phyloP scores from a whole-genome alignment of 352 stramenopile genomes.

The Pythium phragmitis region DNA sequence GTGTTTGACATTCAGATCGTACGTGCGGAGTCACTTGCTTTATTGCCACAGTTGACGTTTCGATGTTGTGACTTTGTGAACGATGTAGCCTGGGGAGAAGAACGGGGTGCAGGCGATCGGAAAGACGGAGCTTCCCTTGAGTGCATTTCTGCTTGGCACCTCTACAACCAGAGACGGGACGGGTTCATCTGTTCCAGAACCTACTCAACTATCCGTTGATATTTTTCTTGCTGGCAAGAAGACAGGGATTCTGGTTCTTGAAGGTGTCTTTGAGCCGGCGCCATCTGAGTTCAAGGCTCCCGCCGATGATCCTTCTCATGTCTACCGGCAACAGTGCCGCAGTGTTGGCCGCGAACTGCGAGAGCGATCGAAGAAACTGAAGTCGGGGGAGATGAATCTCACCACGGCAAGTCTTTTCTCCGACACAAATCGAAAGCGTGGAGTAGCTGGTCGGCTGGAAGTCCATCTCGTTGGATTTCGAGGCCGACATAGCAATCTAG shows the following conservation, averaged over 20 bases:
- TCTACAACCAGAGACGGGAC: conserved; percentile 1
- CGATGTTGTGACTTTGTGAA: not conserved
- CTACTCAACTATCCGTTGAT: conserved; percentile 34
- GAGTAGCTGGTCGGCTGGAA: conserved; percentile 36
- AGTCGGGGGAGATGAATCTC: conserved; percentile 14
- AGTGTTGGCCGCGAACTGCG: conserved; percentile 14
- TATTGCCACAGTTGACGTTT: not conserved
- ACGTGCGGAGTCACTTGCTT: conserved; percentile 13
- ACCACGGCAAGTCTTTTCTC: conserved; percentile 4
- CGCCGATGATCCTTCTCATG: conserved; percentile 15
- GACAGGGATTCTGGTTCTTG: conserved; percentile 33
- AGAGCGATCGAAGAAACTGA: conserved; percentile 26
- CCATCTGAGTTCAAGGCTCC: conserved; percentile 13
- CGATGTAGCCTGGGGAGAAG: conserved; percentile 42
- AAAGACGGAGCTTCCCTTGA: conserved; percentile 41
- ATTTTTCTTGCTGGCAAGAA: conserved; percentile 32
- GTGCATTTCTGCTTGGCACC: conserved; percentile 31
- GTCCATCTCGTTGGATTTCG: conserved; percentile 34
- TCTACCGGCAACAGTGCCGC: conserved; percentile 20
- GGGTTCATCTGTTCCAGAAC: not conserved
- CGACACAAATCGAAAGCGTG: not conserved
- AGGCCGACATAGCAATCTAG: conserved; percentile 1
- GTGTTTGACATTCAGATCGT: conserved; percentile 59
- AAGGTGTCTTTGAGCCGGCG: conserved; percentile 47
- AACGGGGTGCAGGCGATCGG: conserved; percentile 36